A percentile compares a stretch with the other conserved stretches of the same genome.
Evolutionary conservation across 192 early-diverging fungal genomes (phyloP).

Genomic region (Backusella morwellensis): DNA sequence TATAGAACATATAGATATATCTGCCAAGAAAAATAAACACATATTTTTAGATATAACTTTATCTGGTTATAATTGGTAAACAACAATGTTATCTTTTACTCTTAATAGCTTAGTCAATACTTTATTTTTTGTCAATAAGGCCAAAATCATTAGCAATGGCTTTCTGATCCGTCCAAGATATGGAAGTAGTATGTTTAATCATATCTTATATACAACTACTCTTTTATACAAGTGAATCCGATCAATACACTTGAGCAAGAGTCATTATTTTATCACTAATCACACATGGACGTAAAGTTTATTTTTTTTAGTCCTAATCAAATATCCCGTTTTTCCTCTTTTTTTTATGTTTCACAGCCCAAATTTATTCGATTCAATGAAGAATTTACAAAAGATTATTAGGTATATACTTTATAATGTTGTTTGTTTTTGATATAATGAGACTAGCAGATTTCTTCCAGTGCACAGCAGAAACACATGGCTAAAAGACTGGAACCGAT

Average conservation of each 20-base stretch:
- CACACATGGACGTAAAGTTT: background rate
- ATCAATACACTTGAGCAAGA: background rate
- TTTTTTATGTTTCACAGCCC: background rate
- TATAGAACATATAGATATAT: too few species aligned
- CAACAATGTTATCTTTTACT: too few species aligned
- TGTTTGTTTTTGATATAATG: background rate
- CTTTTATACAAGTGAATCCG: too few species aligned
- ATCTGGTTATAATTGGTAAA: too few species aligned
- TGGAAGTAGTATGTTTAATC: too few species aligned
- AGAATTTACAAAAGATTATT: background rate
- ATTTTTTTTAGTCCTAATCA: background rate
- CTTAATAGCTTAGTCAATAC: too few species aligned
- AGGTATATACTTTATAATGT: background rate
- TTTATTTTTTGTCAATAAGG: too few species aligned
- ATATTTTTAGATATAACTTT: too few species aligned
- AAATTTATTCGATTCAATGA: background rate
- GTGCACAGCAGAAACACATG: conserved; percentile 16
- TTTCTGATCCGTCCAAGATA: too few species aligned
- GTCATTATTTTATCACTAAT: background rate
- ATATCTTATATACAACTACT: too few species aligned
- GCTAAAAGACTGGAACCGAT: background rate
- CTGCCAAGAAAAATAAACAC: too few species aligned
- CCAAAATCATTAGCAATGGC: too few species aligned
- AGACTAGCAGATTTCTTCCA: conserved; percentile 10
- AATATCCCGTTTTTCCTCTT: background rate